A percentile compares a stretch with the other conserved stretches of the same genome.
phyloP scores from a whole-genome alignment of 148 eudicot genomes.

The Polygonum maritimum region DNA sequence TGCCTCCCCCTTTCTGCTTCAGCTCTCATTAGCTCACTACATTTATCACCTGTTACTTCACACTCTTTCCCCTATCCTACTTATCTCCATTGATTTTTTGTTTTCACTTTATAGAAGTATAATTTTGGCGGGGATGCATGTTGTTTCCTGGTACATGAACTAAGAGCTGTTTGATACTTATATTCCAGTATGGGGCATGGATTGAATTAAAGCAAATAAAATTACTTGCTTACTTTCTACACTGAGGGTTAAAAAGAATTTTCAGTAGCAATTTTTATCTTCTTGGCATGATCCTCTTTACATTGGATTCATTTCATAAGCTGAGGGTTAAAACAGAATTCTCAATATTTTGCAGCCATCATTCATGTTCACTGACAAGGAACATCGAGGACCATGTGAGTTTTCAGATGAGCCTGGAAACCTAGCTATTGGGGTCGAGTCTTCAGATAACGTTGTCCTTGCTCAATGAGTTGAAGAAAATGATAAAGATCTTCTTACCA shows the following conservation, averaged over 20 bases:
- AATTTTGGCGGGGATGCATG: no score
- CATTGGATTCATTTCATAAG: not conserved
- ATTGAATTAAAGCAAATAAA: not conserved
- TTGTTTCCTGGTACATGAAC: not conserved
- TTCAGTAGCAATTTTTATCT: not conserved
- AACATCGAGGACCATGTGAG: conserved; percentile 91
- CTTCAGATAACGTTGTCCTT: conserved; percentile 35
- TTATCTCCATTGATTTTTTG: not conserved
- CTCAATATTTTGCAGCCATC: conserved; percentile 74
- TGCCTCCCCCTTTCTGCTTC: not conserved
- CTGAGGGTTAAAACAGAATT: not conserved
- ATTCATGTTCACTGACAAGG: conserved; percentile 95
- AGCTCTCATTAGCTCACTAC: not conserved
- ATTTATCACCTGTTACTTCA: not conserved
- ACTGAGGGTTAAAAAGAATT: not conserved
- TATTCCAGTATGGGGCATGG: not conserved
- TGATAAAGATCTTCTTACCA: conserved; percentile 77
- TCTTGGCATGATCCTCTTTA: not conserved
- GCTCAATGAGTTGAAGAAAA: conserved; percentile 75
- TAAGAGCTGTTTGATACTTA: not conserved
- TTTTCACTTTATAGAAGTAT: not conserved
- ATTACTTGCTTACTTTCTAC: not conserved
- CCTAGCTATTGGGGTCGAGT: conserved; percentile 58
- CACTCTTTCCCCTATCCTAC: not conserved
- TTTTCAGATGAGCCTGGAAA: conserved; percentile 78